These are phyloP conservation scores for Penicillium occitanis DNA, from an alignment of 2,329 filamentous ascomycete genomes.

Conservation along the genomic window DNA sequence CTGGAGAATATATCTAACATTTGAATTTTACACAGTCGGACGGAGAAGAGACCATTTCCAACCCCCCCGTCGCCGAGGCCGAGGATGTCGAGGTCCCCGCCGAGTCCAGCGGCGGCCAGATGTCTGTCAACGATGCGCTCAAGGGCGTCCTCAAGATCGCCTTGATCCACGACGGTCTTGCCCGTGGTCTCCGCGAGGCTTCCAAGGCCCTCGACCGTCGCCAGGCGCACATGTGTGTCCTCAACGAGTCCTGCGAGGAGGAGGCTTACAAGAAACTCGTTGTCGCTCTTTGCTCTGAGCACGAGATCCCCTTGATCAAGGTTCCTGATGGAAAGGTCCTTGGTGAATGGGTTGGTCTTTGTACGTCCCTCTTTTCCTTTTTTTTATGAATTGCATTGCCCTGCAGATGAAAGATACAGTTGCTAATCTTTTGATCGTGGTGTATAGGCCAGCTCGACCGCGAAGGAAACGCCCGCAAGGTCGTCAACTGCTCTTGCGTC, in stretches of 20 bases:
- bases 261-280: conserved; percentile 99
- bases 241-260: conserved; percentile 99
- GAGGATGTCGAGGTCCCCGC: conserved; percentile 94
- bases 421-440: background rate
- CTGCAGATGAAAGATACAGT: too few species aligned
- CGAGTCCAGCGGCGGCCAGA: conserved; percentile 77
- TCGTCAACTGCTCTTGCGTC: conserved; percentile 99
- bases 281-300: conserved; percentile 96
- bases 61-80: conserved; percentile 64
- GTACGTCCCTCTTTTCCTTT: conserved; percentile 61
- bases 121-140: conserved; percentile 96
- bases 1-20: background rate
- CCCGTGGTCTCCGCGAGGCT: conserved; percentile 95
- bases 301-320: conserved; percentile 99
- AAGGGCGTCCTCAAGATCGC: conserved; percentile 99
- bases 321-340: conserved; percentile 99
- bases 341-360: conserved; percentile 99
- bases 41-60: conserved; percentile 97
- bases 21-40: conserved; percentile 68
- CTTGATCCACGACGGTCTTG: conserved; percentile 99
- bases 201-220: conserved; percentile 98
- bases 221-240: conserved; percentile 99
- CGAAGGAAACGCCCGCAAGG: conserved; percentile 99
- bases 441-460: conserved; percentile 93
- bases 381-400: too few species aligned